Percentiles rank a stretch among this genome's conserved stretches.
These are phyloP conservation scores for Aspergillus olivimuriae DNA, from an alignment of 495 filamentous ascomycete genomes.

Conservation along the genomic window DNA sequence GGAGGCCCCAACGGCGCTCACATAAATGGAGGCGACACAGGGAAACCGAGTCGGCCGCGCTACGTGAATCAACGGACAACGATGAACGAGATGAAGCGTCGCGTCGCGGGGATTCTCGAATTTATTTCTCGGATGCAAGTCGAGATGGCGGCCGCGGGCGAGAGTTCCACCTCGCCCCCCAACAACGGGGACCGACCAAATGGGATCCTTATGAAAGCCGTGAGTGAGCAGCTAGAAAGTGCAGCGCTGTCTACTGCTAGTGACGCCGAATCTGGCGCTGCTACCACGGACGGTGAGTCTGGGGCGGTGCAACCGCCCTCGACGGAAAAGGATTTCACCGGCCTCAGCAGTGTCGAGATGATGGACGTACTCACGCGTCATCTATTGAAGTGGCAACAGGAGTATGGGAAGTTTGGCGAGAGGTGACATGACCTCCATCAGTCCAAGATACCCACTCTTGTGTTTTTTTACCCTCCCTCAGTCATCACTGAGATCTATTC, in stretches of 20 bases:
- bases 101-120: conserved; percentile 75
- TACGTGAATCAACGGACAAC: conserved; percentile 57
- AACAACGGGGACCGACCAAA: conserved; percentile 31
- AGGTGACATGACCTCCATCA: conserved; percentile 36
- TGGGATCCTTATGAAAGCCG: conserved; percentile 27
- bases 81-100: conserved; percentile 87
- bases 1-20: conserved; percentile 28
- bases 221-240: conserved; percentile 33
- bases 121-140: conserved; percentile 88
- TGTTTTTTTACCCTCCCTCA: background rate
- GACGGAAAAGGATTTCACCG: conserved; percentile 53
- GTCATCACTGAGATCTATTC: background rate
- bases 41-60: conserved; percentile 53
- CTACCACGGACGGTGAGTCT: conserved; percentile 25
- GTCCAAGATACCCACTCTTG: too few species aligned
- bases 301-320: conserved; percentile 11
- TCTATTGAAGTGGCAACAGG: conserved; percentile 72
- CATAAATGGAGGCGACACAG: conserved; percentile 39
- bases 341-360: conserved; percentile 68
- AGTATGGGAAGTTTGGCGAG: conserved; percentile 49
- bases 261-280: conserved; percentile 26
- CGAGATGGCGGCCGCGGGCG: conserved; percentile 62
- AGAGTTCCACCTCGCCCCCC: conserved; percentile 32
- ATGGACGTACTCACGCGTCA: conserved; percentile 73
- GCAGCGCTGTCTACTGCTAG: conserved; percentile 19